Conservation (phyloP, 202 grass and related monocot species). For the Schoenoplectus tabernaemontani region DNA sequence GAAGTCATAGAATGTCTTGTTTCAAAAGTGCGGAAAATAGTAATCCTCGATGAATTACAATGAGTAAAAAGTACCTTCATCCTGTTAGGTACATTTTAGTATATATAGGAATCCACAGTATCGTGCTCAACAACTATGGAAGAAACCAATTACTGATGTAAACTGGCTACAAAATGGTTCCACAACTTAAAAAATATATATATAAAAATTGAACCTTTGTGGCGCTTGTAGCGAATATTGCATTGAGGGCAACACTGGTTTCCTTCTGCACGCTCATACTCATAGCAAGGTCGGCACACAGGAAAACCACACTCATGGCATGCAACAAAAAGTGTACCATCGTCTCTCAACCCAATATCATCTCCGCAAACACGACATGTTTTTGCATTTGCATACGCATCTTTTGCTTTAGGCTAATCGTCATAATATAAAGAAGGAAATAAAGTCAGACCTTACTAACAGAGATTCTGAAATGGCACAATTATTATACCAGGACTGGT, state of each 20-base stretch:
- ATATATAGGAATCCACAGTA: background rate
- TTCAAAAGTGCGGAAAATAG: background rate
- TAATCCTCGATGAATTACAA: background rate
- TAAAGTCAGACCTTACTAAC: no score
- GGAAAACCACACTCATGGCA: constrained; percentile 82
- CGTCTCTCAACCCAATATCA: constrained; percentile 41
- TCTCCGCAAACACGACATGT: constrained; percentile 69
- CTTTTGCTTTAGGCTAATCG: constrained; percentile 29
- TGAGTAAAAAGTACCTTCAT: background rate
- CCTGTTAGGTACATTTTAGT: background rate
- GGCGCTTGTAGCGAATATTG: constrained; percentile 85
- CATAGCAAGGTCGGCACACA: constrained; percentile 71
- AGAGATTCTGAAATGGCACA: no score
- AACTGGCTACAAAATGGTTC: background rate
- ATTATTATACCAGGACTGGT: no score
- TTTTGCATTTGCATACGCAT: constrained; percentile 33
- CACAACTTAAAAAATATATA: background rate
- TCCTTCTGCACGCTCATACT: constrained; percentile 77
- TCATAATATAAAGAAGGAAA: background rate
- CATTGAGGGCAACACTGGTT: constrained; percentile 78
- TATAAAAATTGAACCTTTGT: constrained; percentile 37
- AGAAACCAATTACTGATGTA: background rate
- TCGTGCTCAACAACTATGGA: background rate
- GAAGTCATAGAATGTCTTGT: background rate
- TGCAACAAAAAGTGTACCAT: constrained; percentile 57